Percentiles rank a stretch among this genome's conserved stretches.
Evolutionary conservation across 2,329 filamentous ascomycete species (phyloP).

Genomic region (Ophiostoma quercus): DNA sequence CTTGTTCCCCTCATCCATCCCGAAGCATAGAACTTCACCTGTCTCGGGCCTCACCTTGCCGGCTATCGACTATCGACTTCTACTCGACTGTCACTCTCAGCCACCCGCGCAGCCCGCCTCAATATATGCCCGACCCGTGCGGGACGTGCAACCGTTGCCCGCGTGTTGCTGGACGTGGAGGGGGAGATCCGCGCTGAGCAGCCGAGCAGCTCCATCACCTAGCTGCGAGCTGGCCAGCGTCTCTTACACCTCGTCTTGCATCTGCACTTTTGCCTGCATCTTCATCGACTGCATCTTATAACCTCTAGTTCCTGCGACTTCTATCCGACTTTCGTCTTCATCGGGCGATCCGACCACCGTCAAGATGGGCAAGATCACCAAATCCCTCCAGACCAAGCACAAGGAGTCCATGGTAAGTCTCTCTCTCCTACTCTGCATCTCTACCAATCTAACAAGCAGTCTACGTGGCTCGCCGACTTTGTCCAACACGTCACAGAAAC

Average conservation of each 20-base stretch:
- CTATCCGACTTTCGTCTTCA: neutral
- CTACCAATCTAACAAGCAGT: constrained; percentile 46
- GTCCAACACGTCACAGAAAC: constrained; percentile 63
- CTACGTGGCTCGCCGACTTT: constrained; percentile 79
- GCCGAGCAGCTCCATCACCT: neutral
- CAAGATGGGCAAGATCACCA: constrained; percentile 65
- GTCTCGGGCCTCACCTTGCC: too few species aligned
- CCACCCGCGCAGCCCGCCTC: neutral
- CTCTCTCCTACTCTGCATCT: neutral
- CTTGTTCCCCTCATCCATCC: neutral
- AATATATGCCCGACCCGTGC: constrained; percentile 19
- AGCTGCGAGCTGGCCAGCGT: constrained; percentile 8
- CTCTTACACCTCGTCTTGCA: neutral
- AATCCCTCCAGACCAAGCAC: constrained; percentile 62
- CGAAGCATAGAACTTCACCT: neutral
- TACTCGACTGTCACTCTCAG: constrained; percentile 1
- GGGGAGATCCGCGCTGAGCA: constrained; percentile 20
- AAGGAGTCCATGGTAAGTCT: constrained; percentile 58
- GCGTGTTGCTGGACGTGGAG: constrained; percentile 23
- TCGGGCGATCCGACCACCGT: constrained; percentile 26
- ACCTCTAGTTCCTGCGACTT: too few species aligned
- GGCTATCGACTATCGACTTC: too few species aligned
- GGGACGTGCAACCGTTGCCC: constrained; percentile 17
- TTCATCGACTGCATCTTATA: neutral
- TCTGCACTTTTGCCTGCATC: neutral